Conservation (phyloP, 805 yeast species). For the Candida jianshihensis region DNA sequence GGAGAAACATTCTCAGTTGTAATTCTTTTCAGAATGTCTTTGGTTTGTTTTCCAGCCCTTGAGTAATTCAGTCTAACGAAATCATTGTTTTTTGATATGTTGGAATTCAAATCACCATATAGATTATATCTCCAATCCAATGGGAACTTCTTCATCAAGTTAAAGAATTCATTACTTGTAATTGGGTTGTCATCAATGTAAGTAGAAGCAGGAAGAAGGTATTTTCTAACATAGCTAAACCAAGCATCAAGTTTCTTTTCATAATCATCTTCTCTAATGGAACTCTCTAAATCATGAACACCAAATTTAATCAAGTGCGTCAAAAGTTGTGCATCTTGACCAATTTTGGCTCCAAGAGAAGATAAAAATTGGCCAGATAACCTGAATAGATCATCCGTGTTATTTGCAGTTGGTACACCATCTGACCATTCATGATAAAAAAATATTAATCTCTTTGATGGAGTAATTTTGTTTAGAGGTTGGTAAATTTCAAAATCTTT, state of each 20-base stretch:
- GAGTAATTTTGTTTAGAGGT: constrained; percentile 17
- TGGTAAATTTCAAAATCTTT: constrained; percentile 25
- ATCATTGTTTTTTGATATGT: constrained; percentile 47
- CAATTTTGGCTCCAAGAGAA: constrained; percentile 49
- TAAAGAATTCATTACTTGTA: constrained; percentile 52
- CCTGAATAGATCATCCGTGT: constrained; percentile 38
- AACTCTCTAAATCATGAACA: constrained; percentile 26
- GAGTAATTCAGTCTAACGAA: constrained; percentile 52
- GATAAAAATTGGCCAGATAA: constrained; percentile 42
- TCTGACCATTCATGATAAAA: constrained; percentile 46
- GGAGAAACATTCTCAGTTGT: constrained; percentile 71
- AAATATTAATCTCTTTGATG: constrained; percentile 21
- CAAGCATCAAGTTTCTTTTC: constrained; percentile 30
- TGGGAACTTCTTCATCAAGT: constrained; percentile 45
- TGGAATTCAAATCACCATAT: constrained; percentile 70
- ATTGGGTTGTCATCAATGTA: constrained; percentile 50
- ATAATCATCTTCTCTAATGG: constrained; percentile 5
- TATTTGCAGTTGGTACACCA: constrained; percentile 30
- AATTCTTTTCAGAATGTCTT: constrained; percentile 68
- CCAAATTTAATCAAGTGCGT: constrained; percentile 60
- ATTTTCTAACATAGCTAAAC: constrained; percentile 59
- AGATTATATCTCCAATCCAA: constrained; percentile 62
- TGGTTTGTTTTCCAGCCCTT: constrained; percentile 72
- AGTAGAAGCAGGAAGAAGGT: constrained; percentile 49
- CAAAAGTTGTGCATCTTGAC: constrained; percentile 41